These are phyloP conservation scores for Lasiodiplodia sp. DNA, from an alignment of 2,329 filamentous ascomycete species.

Conservation along the genomic window DNA sequence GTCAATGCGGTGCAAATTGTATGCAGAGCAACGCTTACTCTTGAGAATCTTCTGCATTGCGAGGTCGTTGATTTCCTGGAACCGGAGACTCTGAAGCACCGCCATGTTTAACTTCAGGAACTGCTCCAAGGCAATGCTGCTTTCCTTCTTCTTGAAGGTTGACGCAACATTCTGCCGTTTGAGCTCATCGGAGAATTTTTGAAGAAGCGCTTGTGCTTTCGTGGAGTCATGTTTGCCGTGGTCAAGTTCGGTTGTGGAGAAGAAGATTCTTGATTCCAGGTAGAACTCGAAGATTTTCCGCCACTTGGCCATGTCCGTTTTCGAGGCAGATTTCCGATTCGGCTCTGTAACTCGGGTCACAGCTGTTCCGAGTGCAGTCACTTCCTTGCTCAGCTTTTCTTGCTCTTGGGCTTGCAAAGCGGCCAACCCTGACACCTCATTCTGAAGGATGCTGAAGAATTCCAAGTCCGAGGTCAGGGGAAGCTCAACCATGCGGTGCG, in stretches of 20 bases:
- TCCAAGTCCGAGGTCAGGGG: slow-evolving; percentile 78
- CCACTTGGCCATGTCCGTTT: slow-evolving; percentile 75
- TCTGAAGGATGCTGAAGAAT: slow-evolving; percentile 79
- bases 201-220: slow-evolving; percentile 71
- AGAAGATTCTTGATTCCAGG: slow-evolving; percentile 80
- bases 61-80: slow-evolving; percentile 81
- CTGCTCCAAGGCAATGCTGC: slow-evolving; percentile 67
- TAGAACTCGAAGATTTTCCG: slow-evolving; percentile 84
- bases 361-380: slow-evolving; percentile 68
- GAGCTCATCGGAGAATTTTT: slow-evolving; percentile 76
- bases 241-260: slow-evolving; percentile 76
- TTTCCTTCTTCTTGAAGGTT: slow-evolving; percentile 71
- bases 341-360: slow-evolving; percentile 72
- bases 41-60: slow-evolving; percentile 86
- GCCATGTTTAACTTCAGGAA: slow-evolving; percentile 77
- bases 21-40: slow-evolving; percentile 59
- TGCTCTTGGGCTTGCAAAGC: slow-evolving; percentile 72
- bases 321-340: slow-evolving; percentile 63
- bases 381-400: slow-evolving; percentile 67
- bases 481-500: slow-evolving; percentile 68
- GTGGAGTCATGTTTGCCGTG: slow-evolving; percentile 71
- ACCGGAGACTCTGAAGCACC: slow-evolving; percentile 80
- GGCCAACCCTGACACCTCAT: slow-evolving; percentile 74
- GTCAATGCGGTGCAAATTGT: background rate
- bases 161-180: slow-evolving; percentile 60